Evolutionary conservation across 768 basidiomycete species (phyloP).

Genomic region (Clitopilus passeckerianus): DNA sequence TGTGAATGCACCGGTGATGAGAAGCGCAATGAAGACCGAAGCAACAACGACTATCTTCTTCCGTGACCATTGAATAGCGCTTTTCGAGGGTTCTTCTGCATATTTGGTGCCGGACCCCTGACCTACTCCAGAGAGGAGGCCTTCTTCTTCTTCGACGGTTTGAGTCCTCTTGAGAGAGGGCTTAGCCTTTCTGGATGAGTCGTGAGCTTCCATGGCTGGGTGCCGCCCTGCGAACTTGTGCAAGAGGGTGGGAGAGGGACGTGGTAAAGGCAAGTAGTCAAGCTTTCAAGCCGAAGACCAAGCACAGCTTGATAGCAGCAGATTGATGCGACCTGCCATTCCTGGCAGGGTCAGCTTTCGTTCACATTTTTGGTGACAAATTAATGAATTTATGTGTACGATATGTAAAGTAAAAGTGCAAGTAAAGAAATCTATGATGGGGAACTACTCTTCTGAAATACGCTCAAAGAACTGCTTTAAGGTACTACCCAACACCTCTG

Average conservation of each 20-base stretch:
- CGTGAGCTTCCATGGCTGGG: not conserved
- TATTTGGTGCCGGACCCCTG: constrained; percentile 11
- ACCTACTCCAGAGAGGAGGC: constrained; percentile 25
- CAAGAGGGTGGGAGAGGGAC: constrained; percentile 9
- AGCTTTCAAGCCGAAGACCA: not conserved
- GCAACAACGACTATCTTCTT: constrained; percentile 34
- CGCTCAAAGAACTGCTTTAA: constrained; percentile 91
- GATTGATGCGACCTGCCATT: not conserved
- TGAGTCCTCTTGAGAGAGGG: constrained; percentile 4
- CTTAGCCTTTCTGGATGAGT: constrained; percentile 2
- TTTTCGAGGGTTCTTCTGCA: constrained; percentile 17
- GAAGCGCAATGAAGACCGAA: constrained; percentile 31
- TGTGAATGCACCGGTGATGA: constrained; percentile 37
- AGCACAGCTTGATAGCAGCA: not conserved
- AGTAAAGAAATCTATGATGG: not conserved
- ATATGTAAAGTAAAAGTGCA: not conserved
- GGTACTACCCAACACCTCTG: constrained; percentile 83
- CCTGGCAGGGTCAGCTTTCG: not conserved
- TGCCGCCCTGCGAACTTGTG: not conserved
- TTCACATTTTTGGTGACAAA: not conserved
- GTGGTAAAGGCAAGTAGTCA: not conserved
- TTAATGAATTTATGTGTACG: not conserved
- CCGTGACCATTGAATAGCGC: constrained; percentile 27
- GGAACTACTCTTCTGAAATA: constrained; percentile 65
- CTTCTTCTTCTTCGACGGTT: constrained; percentile 32